phyloP scores from a whole-genome alignment of 2,329 filamentous ascomycete genomes.

The Xylariaceae sp. region DNA sequence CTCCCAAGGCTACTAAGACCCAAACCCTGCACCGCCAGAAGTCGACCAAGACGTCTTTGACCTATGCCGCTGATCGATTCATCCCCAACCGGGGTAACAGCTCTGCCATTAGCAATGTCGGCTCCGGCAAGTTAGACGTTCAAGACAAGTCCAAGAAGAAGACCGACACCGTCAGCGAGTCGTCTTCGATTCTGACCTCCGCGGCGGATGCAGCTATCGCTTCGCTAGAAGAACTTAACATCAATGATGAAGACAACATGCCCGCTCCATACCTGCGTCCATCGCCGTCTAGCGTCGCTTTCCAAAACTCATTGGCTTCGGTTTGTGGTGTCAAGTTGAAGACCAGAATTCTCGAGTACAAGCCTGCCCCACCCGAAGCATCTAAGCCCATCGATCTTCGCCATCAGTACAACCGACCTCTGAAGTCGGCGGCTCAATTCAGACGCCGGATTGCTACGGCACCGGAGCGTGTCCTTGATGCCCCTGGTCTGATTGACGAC shows the following conservation, averaged over 20 bases:
- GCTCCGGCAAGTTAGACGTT: conserved; percentile 74
- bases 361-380: conserved; percentile 95
- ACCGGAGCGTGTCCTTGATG: conserved; percentile 92
- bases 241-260: conserved; percentile 64
- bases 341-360: conserved; percentile 95
- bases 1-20: conserved; percentile 43
- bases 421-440: conserved; percentile 82
- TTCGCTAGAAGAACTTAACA: conserved; percentile 72
- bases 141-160: conserved; percentile 68
- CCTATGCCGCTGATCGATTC: conserved; percentile 83
- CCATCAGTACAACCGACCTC: conserved; percentile 94
- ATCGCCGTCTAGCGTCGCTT: conserved; percentile 82
- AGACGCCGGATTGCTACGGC: conserved; percentile 89
- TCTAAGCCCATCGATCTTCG: conserved; percentile 97
- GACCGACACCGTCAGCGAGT: conserved; percentile 62
- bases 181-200: conserved; percentile 69
- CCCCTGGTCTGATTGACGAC: conserved; percentile 91
- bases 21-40: conserved; percentile 51
- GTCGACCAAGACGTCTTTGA: conserved; percentile 68
- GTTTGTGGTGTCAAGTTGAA: conserved; percentile 91
- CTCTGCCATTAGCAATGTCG: conserved; percentile 77
- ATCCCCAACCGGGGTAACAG: conserved; percentile 91
- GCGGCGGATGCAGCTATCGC: conserved; percentile 75
- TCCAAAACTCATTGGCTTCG: conserved; percentile 83
- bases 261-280: conserved; percentile 67